These are phyloP conservation scores for Fusarium lateritium DNA, from an alignment of 2,329 filamentous ascomycete genomes.

Conservation along the genomic window DNA sequence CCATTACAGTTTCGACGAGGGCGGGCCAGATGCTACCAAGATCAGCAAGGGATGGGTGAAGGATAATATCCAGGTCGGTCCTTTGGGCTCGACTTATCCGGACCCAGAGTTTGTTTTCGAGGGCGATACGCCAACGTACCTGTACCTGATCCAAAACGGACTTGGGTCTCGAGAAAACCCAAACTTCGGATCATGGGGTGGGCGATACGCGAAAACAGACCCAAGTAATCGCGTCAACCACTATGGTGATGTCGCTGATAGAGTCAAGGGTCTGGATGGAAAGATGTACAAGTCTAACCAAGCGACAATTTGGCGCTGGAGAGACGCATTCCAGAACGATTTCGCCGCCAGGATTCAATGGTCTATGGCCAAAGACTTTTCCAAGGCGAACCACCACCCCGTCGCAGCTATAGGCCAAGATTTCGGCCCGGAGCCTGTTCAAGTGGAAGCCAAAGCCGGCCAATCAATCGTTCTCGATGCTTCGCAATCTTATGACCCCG, in stretches of 20 bases:
- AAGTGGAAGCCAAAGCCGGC: slow-evolving; percentile 58
- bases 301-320: slow-evolving; percentile 61
- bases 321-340: slow-evolving; percentile 58
- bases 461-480: slow-evolving; percentile 61
- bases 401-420: slow-evolving; percentile 59
- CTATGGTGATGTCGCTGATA: slow-evolving; percentile 48
- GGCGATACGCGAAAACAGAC: slow-evolving; percentile 58
- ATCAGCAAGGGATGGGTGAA: slow-evolving; percentile 66
- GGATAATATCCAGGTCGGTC: slow-evolving; percentile 65
- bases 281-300: slow-evolving; percentile 46
- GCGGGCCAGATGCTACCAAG: slow-evolving; percentile 59
- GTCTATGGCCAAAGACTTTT: slow-evolving; percentile 51
- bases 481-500: slow-evolving; percentile 62
- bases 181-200: slow-evolving; percentile 65
- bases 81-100: slow-evolving; percentile 61
- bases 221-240: slow-evolving; percentile 37
- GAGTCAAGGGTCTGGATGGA: slow-evolving; percentile 42
- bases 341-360: slow-evolving; percentile 61
- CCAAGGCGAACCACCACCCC: slow-evolving; percentile 62
- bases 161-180: slow-evolving; percentile 62
- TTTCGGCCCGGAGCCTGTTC: slow-evolving; percentile 55
- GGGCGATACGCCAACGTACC: slow-evolving; percentile 65
- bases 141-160: slow-evolving; percentile 55
- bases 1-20: slow-evolving; percentile 29
- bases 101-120: slow-evolving; percentile 66